These are phyloP conservation scores for Atkinsonella texensis DNA, from an alignment of 2,329 filamentous ascomycete species.

Conservation along the genomic window DNA sequence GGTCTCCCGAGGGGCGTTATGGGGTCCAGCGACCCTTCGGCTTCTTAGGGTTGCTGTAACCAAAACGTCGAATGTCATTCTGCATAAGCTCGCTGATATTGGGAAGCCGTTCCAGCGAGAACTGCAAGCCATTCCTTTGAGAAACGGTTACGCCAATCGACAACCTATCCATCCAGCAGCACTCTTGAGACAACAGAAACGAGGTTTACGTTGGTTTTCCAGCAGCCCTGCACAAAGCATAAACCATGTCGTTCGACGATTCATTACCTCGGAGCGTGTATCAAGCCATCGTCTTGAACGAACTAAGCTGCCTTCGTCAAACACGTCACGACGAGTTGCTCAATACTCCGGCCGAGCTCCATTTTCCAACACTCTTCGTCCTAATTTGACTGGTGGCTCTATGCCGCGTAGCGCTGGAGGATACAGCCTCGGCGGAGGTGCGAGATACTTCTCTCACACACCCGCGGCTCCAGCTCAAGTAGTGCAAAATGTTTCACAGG, in stretches of 20 bases:
- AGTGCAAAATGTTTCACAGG: slow-evolving; percentile 88
- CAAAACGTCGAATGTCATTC: slow-evolving; percentile 38
- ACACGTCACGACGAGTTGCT: slow-evolving; percentile 37
- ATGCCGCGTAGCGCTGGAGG: slow-evolving; percentile 78
- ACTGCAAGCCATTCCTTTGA: slow-evolving; percentile 33
- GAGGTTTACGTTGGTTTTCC: slow-evolving; percentile 36
- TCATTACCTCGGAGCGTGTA: slow-evolving; percentile 31
- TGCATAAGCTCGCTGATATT: slow-evolving; percentile 34
- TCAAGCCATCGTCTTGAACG: slow-evolving; percentile 30
- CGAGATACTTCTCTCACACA: slow-evolving; percentile 81
- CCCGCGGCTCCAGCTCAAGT: slow-evolving; percentile 81
- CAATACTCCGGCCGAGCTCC: slow-evolving; percentile 65
- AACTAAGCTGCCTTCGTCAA: slow-evolving; percentile 35
- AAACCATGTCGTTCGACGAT: slow-evolving; percentile 35
- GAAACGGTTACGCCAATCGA: slow-evolving; percentile 25
- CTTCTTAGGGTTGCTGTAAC: slow-evolving; percentile 39
- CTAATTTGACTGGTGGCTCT: slow-evolving; percentile 82
- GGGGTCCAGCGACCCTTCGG: slow-evolving; percentile 43
- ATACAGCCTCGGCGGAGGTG: slow-evolving; percentile 64
- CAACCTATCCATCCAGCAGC: slow-evolving; percentile 44
- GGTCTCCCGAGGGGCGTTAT: slow-evolving; percentile 44
- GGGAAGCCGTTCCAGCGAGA: slow-evolving; percentile 33
- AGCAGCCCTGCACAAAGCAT: slow-evolving; percentile 29
- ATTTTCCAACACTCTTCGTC: slow-evolving; percentile 78
- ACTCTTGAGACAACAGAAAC: slow-evolving; percentile 36